These are phyloP conservation scores for Nicotiana tabacum DNA, from an alignment of 257 asterid genomes.

Conservation along the genomic window DNA sequence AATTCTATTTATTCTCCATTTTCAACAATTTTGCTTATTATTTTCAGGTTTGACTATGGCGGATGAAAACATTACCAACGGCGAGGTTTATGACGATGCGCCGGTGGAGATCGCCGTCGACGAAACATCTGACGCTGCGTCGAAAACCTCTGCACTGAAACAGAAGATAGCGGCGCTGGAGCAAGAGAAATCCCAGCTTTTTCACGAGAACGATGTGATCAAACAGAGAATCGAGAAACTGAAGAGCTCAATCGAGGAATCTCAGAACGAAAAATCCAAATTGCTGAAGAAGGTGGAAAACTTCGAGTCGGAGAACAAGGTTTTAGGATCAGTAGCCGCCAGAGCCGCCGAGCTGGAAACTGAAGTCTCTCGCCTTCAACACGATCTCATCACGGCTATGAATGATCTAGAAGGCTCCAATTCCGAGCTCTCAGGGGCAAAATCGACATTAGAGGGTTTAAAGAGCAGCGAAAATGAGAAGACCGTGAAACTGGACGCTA, in stretches of 20 bases:
- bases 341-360: slow-evolving; percentile 62
- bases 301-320: slow-evolving; percentile 32
- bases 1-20: neutral
- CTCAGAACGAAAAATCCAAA: slow-evolving; percentile 29
- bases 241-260: slow-evolving; percentile 32
- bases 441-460: slow-evolving; percentile 34
- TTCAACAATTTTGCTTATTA: neutral
- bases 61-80: slow-evolving; percentile 38
- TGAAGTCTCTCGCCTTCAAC: slow-evolving; percentile 56
- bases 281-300: slow-evolving; percentile 28
- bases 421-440: slow-evolving; percentile 31
- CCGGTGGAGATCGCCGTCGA: slow-evolving; percentile 45
- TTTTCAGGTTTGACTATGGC: slow-evolving; percentile 37
- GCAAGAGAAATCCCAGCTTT: slow-evolving; percentile 37
- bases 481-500: slow-evolving; percentile 36
- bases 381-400: slow-evolving; percentile 47
- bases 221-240: slow-evolving; percentile 38
- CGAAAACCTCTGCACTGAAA: slow-evolving; percentile 29
- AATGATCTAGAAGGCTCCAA: slow-evolving; percentile 41
- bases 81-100: slow-evolving; percentile 41
- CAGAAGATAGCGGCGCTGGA: slow-evolving; percentile 39
- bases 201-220: slow-evolving; percentile 34
- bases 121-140: slow-evolving; percentile 25
- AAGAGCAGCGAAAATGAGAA: slow-evolving; percentile 39
- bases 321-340: slow-evolving; percentile 41